Evolutionary conservation across 2,329 filamentous ascomycete species (phyloP).

Genomic region (Trichoderma hamatum): DNA sequence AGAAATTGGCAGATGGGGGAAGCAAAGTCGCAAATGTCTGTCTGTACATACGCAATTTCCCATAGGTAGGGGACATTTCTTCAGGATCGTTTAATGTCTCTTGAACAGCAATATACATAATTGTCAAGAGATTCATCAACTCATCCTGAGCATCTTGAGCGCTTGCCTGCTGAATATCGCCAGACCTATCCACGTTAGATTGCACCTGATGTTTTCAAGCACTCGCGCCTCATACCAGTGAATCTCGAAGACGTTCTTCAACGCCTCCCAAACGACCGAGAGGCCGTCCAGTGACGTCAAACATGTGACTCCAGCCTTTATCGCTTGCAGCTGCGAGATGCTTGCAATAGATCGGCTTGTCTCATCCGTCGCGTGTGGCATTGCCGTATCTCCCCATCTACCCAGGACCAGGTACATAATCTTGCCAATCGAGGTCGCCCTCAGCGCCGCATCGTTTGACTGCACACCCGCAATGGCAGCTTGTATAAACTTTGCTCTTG

Average conservation of each 20-base stretch:
- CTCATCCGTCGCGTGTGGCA: conserved; percentile 47
- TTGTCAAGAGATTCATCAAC: conserved; percentile 64
- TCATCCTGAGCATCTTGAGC: conserved; percentile 61
- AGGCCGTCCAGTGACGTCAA: conserved; percentile 56
- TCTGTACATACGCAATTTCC: conserved; percentile 53
- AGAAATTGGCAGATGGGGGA: not conserved
- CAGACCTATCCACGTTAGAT: conserved; percentile 48
- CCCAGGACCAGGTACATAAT: conserved; percentile 67
- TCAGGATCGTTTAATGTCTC: conserved; percentile 56
- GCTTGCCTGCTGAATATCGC: conserved; percentile 49
- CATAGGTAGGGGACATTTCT: conserved; percentile 50
- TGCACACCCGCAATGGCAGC: conserved; percentile 51
- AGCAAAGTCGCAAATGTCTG: not conserved
- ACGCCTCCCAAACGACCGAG: conserved; percentile 54
- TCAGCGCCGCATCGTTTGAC: conserved; percentile 51
- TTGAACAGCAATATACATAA: conserved; percentile 64
- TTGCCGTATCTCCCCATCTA: conserved; percentile 70
- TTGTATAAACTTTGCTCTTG: conserved; percentile 60
- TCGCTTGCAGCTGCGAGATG: conserved; percentile 59
- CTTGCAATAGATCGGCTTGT: conserved; percentile 56
- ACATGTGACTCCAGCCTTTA: conserved; percentile 57
- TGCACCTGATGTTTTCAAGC: not conserved
- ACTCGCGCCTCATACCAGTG: conserved; percentile 52
- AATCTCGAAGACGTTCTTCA: conserved; percentile 54
- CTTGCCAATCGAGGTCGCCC: conserved; percentile 58